These are phyloP conservation scores for Patellaria atrata DNA, from an alignment of 495 filamentous ascomycete genomes.

Conservation along the genomic window DNA sequence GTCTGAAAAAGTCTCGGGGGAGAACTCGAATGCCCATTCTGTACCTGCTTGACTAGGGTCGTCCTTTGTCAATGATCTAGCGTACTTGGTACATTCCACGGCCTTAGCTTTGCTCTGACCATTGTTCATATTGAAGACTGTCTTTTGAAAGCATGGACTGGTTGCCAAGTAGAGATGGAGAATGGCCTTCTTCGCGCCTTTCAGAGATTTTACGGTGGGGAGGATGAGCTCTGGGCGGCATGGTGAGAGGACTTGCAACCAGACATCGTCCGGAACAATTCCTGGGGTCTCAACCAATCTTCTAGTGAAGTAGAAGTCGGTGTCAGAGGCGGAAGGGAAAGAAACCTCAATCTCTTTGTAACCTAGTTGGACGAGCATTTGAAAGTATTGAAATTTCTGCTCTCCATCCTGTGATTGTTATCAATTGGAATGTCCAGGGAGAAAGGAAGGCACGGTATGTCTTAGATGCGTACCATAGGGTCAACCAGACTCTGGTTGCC, in stretches of 20 bases:
- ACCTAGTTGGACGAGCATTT: conserved; percentile 82
- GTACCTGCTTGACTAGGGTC: conserved; percentile 61
- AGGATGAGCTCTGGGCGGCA: conserved; percentile 88
- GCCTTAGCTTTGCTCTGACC: conserved; percentile 71
- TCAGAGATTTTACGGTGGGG: conserved; percentile 78
- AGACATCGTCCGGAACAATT: conserved; percentile 81
- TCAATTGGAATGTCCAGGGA: conserved; percentile 2
- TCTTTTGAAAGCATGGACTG: conserved; percentile 77
- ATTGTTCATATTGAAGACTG: conserved; percentile 79
- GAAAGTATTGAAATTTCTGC: conserved; percentile 90
- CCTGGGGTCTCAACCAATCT: conserved; percentile 78
- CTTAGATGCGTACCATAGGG: conserved; percentile 35
- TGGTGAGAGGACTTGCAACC: conserved; percentile 86
- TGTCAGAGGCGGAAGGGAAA: conserved; percentile 86
- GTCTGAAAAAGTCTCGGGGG: conserved; percentile 92
- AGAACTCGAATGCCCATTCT: conserved; percentile 92
- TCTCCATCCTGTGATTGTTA: conserved; percentile 57
- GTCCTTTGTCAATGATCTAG: conserved; percentile 87
- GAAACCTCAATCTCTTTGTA: conserved; percentile 99
- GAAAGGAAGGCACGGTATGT: too few relatives aligned
- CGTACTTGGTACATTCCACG: conserved; percentile 73
- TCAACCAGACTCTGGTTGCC: conserved; percentile 31
- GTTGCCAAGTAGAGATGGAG: conserved; percentile 95
- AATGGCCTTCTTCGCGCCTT: conserved; percentile 87
- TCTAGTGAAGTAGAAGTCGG: conserved; percentile 90